These are phyloP conservation scores for Pichia sp. DNA, from an alignment of 1,139 yeast species.

Conservation along the genomic window DNA sequence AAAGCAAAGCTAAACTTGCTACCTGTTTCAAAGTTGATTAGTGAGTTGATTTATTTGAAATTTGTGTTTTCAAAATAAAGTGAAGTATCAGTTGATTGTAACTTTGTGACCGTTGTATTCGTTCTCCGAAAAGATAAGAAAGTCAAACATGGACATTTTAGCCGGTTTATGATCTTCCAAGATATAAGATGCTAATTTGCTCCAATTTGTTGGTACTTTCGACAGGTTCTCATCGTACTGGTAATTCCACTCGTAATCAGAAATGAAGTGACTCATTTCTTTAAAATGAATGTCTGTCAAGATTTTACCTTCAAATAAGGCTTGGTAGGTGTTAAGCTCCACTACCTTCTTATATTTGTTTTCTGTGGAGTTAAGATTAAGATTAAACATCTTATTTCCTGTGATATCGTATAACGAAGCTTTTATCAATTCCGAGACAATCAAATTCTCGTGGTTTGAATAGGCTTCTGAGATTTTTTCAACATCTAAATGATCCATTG, in stretches of 20 bases:
- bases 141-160: slow-evolving; percentile 5
- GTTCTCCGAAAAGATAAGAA: not conserved
- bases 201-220: not conserved
- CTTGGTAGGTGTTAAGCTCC: slow-evolving; percentile 1
- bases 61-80: no score
- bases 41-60: no score
- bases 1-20: no score
- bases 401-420: slow-evolving; percentile 6
- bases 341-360: not conserved
- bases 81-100: no score
- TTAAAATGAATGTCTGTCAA: slow-evolving; percentile 1
- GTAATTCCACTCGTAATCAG: slow-evolving; percentile 5
- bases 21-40: no score
- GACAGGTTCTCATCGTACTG: not conserved
- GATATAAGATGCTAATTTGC: slow-evolving; percentile 2
- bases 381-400: no score
- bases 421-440: slow-evolving; percentile 2
- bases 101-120: no score
- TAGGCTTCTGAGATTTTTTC: no score
- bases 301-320: slow-evolving; percentile 1
- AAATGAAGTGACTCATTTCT: slow-evolving; percentile 4
- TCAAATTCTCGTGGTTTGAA: not conserved
- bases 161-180: slow-evolving; percentile 7
- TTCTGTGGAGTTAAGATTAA: not conserved
- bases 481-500: no score